Conservation (phyloP, 805 yeast species). For the Saturnispora serradocipensis region DNA sequence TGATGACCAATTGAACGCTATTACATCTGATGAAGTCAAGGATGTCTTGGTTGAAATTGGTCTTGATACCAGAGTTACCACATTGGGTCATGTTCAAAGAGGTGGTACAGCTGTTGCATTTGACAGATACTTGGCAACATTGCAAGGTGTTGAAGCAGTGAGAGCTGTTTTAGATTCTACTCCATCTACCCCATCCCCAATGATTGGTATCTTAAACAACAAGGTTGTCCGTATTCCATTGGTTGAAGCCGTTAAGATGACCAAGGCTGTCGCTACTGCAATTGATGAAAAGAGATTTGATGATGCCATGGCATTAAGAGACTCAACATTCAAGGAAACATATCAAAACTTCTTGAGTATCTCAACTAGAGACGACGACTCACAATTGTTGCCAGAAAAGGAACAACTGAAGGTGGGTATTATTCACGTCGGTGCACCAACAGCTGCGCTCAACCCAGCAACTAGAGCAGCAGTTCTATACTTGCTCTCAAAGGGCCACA, state of each 20-base stretch:
- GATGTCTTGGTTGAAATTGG: constrained; percentile 76
- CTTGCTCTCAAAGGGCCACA: constrained; percentile 85
- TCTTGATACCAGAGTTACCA: constrained; percentile 89
- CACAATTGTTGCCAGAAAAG: constrained; percentile 47
- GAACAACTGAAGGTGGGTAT: constrained; percentile 69
- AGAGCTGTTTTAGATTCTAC: constrained; percentile 83
- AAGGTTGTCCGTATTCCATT: constrained; percentile 77
- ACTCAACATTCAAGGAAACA: constrained; percentile 79
- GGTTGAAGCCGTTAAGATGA: constrained; percentile 81
- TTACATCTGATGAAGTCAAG: constrained; percentile 72
- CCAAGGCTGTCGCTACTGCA: constrained; percentile 86
- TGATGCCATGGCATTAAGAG: constrained; percentile 79
- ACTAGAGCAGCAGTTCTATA: constrained; percentile 84
- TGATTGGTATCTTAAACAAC: constrained; percentile 85
- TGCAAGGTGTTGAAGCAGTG: constrained; percentile 97
- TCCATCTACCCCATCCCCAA: constrained; percentile 88
- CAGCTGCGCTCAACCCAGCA: constrained; percentile 93
- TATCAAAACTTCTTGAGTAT: constrained; percentile 63
- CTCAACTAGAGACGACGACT: constrained; percentile 61
- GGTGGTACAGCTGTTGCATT: constrained; percentile 98
- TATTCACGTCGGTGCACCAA: constrained; percentile 93
- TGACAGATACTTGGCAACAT: constrained; percentile 83
- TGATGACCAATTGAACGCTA: constrained; percentile 69
- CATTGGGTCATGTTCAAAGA: constrained; percentile 95
- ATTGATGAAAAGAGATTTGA: constrained; percentile 72